Conservation (phyloP, 1,284 basidiomycete genomes). For the Vanrija pseudolonga region DNA sequence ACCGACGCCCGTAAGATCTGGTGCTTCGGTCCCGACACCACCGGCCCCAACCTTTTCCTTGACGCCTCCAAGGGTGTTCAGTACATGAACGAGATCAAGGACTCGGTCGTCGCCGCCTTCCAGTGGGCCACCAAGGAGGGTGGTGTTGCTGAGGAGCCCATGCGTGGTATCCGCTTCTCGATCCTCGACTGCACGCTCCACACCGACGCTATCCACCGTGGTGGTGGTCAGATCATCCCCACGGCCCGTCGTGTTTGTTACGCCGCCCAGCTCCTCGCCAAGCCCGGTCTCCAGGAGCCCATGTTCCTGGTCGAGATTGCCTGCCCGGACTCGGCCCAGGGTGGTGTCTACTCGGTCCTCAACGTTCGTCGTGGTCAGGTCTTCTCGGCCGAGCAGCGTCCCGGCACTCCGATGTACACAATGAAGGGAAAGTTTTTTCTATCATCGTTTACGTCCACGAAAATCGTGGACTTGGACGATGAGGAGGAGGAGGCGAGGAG, state of each 20-base stretch:
- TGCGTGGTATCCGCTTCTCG: constrained; percentile 89
- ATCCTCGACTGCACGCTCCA: constrained; percentile 20
- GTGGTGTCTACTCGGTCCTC: constrained; percentile 92
- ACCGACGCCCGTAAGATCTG: constrained; percentile 99
- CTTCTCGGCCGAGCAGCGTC: constrained; percentile 94
- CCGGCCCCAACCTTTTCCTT: constrained; percentile 93
- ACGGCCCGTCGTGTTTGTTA: constrained; percentile 96
- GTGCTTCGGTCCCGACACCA: constrained; percentile 99
- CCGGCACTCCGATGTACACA: constrained; percentile 99
- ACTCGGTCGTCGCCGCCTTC: constrained; percentile 98
- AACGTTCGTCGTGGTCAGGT: constrained; percentile 99
- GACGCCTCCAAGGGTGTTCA: constrained; percentile 99
- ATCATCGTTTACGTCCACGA: constrained; percentile 38
- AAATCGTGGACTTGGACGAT: neutral
- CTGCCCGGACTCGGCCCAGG: constrained; percentile 95
- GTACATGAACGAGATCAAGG: constrained; percentile 99
- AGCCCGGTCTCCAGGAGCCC: constrained; percentile 91
- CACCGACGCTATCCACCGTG: constrained; percentile 95
- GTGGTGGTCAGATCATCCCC: constrained; percentile 98
- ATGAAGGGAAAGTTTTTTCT: constrained; percentile 65
- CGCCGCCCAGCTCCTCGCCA: constrained; percentile 88
- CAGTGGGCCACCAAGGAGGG: constrained; percentile 99
- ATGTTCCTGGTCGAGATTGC: constrained; percentile 99
- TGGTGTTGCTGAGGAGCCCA: constrained; percentile 93
- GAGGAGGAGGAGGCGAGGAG: neutral